Percentiles rank a stretch among this genome's conserved stretches.
Evolutionary conservation across 129 eudicot genomes (phyloP).

Genomic region (Ambrosia trifida): DNA sequence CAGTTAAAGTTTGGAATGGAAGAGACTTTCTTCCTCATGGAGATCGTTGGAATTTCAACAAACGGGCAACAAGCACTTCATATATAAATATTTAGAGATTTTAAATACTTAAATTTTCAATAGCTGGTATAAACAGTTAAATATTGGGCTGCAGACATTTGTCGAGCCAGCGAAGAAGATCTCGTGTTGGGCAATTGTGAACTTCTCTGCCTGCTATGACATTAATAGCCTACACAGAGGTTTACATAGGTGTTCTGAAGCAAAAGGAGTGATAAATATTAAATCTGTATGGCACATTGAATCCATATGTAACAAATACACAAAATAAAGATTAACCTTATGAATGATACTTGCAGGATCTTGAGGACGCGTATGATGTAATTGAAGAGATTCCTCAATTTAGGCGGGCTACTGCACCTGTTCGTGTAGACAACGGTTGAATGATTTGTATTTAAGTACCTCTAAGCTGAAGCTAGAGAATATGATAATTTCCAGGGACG

Average conservation of each 20-base stretch:
- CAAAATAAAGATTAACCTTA: background rate
- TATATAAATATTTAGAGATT: too few relatives aligned
- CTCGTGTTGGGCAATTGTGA: slow-evolving; percentile 63
- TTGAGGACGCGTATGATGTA: slow-evolving; percentile 42
- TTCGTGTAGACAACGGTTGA: slow-evolving; percentile 77
- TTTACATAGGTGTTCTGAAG: slow-evolving; percentile 41
- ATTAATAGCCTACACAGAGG: slow-evolving; percentile 32
- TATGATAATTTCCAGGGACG: too few relatives aligned
- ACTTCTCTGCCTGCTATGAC: slow-evolving; percentile 78
- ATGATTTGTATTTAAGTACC: too few relatives aligned
- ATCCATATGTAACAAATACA: background rate
- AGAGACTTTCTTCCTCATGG: too few relatives aligned
- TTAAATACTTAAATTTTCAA: background rate
- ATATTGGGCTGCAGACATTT: slow-evolving; percentile 41
- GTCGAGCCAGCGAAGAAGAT: slow-evolving; percentile 45
- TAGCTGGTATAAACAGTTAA: background rate
- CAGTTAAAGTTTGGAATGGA: too few relatives aligned
- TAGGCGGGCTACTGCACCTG: slow-evolving; percentile 52
- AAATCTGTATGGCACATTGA: background rate
- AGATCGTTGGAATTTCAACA: too few relatives aligned
- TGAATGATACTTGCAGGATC: slow-evolving; percentile 20
- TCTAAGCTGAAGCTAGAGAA: slow-evolving; percentile 15
- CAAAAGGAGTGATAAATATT: slow-evolving; percentile 62
- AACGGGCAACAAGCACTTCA: too few relatives aligned
- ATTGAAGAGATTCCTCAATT: slow-evolving; percentile 60